These are phyloP conservation scores for Plasmodium cynomolgi DNA, from an alignment of 169 alveolate genomes.

Conservation along the genomic window DNA sequence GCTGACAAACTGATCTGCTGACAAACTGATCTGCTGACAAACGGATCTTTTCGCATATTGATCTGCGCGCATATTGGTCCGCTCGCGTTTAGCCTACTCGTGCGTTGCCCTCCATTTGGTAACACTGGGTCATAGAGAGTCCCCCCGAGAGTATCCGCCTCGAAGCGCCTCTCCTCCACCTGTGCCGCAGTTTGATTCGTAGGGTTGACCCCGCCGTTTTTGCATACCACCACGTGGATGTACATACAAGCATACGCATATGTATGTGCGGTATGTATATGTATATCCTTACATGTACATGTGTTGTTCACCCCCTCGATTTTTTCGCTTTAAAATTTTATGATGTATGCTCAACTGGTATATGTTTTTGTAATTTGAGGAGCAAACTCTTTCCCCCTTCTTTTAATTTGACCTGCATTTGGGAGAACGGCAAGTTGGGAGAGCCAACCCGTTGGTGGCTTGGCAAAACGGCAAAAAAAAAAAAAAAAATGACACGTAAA, in stretches of 20 bases:
- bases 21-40: too few species aligned
- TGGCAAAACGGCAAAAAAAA: not conserved
- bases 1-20: too few species aligned
- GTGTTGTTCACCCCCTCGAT: not conserved
- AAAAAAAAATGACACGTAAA: not conserved
- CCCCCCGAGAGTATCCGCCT: not conserved
- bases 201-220: not conserved
- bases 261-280: not conserved
- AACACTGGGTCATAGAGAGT: not conserved
- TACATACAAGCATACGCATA: not conserved
- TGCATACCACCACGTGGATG: not conserved
- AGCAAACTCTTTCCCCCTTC: not conserved
- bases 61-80: not conserved
- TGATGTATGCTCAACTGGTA: not conserved
- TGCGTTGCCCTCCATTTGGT: not conserved
- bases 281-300: not conserved
- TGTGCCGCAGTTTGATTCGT: not conserved
- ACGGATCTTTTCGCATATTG: too few species aligned
- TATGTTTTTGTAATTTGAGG: constrained; percentile 1
- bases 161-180: not conserved
- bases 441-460: not conserved
- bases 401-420: not conserved
- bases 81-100: not conserved
- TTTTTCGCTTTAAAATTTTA: not conserved
- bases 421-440: not conserved